Conservation (phyloP, 495 filamentous ascomycete species). For the Hypoxylon trugodes region DNA sequence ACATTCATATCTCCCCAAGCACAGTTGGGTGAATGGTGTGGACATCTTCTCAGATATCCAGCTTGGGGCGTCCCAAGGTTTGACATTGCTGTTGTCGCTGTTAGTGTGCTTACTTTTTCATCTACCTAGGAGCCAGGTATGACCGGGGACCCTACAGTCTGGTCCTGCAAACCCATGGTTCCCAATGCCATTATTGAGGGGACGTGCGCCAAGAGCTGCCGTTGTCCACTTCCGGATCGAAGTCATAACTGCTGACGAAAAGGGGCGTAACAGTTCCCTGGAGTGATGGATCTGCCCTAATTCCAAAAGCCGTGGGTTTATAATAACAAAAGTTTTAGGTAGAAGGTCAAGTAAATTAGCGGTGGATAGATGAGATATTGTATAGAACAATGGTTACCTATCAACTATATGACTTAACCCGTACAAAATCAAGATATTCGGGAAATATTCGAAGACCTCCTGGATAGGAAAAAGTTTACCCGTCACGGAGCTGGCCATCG, state of each 20-base stretch:
- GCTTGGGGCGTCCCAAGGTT: constrained; percentile 9
- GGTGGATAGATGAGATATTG: too few species aligned
- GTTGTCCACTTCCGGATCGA: background rate
- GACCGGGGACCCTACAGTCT: background rate
- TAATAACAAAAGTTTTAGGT: too few species aligned
- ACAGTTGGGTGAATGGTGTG: background rate
- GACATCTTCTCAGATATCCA: background rate
- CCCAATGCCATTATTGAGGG: background rate
- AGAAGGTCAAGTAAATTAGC: too few species aligned
- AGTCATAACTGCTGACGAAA: background rate
- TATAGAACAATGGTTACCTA: too few species aligned
- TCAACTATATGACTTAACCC: too few species aligned
- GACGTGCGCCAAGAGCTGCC: background rate
- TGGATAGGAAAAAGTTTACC: too few species aligned
- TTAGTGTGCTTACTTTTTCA: background rate
- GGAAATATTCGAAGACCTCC: too few species aligned
- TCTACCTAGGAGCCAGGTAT: too few species aligned
- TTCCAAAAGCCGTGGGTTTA: background rate
- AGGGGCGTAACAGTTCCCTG: background rate
- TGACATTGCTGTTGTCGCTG: background rate
- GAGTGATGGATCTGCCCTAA: background rate
- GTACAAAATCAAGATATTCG: too few species aligned
- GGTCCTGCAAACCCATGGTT: constrained; percentile 1
- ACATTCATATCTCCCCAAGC: constrained; percentile 15
- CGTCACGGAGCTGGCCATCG: too few species aligned